Base-by-base conservation (phyloP, 345 rosid genomes). In the Erysimum cheiranthoides region DNA sequence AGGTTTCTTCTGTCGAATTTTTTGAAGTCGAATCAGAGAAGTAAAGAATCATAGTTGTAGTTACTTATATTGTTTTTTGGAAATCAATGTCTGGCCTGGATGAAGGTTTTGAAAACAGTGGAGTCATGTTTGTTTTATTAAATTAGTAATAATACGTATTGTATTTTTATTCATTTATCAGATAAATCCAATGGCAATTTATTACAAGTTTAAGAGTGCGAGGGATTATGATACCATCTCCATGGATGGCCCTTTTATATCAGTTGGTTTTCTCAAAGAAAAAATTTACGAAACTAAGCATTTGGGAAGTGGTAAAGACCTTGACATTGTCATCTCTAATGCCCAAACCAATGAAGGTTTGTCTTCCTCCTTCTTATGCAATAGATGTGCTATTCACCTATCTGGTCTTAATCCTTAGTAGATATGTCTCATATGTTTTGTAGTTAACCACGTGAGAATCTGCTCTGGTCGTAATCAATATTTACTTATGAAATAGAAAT, bases 121-220 rank as follows among this genome's bases (percentile, higher is more conserved):
- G 73, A 47, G 56, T 56, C 27, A 6, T 46, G 56, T 65, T 71
- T 64, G 77, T 74, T 58, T 54, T 8, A 47, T 16, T 35, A 62
- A 52, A 51, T 53, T 61, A 68, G 61, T 68, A 71, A 54, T 73
- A 45, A 54, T 73, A 45, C 59, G 40, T 31, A 70, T 46, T 71
- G 43, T 67, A 66, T 43, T 45, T 73, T 18, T 52, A 50, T 45
- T 67, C 62, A 39, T 66, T 66, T 61, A 78, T 78, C 81, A 78
- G 81, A 78, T 72, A 49, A 72, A 57, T 71, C 67, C 3, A 78
- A 95, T 95, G 99, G 94, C 99, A 78, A 96, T 95, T 43, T 90
- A 92, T 88, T 95, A 92, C 88, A 95, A 95, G 84, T 95, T 92
- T 85, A 92, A 95, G 93, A 95, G 99, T 87, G 99, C 99, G 62